phyloP scores from a whole-genome alignment of 352 stramenopile genomes.

The Sclerospora graminicola region DNA sequence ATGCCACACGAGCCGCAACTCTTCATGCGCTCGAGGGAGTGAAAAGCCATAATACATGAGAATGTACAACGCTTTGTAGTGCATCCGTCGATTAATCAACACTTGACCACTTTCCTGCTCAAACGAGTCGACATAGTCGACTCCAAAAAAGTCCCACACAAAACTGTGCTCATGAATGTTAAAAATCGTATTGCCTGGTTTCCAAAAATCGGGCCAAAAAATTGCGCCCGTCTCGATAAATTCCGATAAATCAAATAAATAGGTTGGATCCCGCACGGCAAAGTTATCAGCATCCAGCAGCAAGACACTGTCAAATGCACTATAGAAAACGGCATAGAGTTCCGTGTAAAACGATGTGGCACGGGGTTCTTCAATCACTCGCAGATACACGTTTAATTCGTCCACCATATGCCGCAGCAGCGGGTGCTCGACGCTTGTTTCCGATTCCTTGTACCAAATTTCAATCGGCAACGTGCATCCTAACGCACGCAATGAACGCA shows the following conservation, averaged over 20 bases:
- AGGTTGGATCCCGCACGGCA: slow-evolving; percentile 39
- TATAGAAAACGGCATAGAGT: slow-evolving; percentile 42
- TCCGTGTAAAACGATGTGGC: slow-evolving; percentile 48
- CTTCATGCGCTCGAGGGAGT: slow-evolving; percentile 28
- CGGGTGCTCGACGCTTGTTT: slow-evolving; percentile 27
- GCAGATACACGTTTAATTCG: slow-evolving; percentile 30
- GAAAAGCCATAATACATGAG: slow-evolving; percentile 67
- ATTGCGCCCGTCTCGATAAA: slow-evolving; percentile 48
- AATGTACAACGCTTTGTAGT: slow-evolving; percentile 43
- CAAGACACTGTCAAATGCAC: slow-evolving; percentile 41
- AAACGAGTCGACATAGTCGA: slow-evolving; percentile 57
- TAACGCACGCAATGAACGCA: slow-evolving; percentile 36
- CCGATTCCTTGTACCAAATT: slow-evolving; percentile 35
- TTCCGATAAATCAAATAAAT: slow-evolving; percentile 55
- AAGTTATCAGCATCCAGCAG: slow-evolving; percentile 57
- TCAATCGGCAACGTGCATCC: slow-evolving; percentile 45
- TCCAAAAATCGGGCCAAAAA: slow-evolving; percentile 84
- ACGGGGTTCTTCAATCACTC: slow-evolving; percentile 30
- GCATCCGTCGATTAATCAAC: slow-evolving; percentile 48
- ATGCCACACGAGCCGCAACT: slow-evolving; percentile 53
- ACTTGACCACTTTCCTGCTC: slow-evolving; percentile 84
- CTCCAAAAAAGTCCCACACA: slow-evolving; percentile 57
- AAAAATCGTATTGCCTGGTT: slow-evolving; percentile 60
- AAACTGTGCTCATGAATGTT: slow-evolving; percentile 59
- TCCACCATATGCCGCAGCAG: slow-evolving; percentile 28